Base-by-base conservation (phyloP, 768 basidiomycete species). In the Phaeotremella fagi region DNA sequence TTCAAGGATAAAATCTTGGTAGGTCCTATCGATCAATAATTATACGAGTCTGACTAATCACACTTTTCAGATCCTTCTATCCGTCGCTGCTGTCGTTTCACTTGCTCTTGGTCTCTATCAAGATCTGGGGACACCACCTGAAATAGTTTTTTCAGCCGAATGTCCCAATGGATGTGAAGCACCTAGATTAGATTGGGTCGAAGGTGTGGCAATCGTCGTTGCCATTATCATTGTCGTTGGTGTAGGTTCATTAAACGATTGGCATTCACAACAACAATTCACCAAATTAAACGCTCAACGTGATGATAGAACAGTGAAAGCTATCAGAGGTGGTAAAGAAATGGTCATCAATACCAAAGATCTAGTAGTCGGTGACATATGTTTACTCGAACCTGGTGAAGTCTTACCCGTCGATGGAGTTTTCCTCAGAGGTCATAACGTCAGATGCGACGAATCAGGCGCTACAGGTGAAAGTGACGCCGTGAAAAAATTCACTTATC, bases 211-310 rank as follows among this genome's bases (percentile, higher is more conserved):
- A 46, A 81, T 81, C 68, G 72, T 78, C 37, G 68, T 78, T 55
- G 80, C 79, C 25, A 78, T 80, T 58, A 48, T 76, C 45, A 79
- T 80, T 55, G 79, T 81, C 72, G 79, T 77, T 52, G 64, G 90
- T 37, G 94, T 99, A 52, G 94, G 94, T 26, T 90, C 91, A 12
- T 61, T 97, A 38, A 98, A 97, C 67, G 95, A 99, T 75, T 99
- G 88, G 86, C 91, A 97, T 75, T 98, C 98, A 75, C 95, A 99
- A 74, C 84, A 85, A 1, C 95, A 98, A 75, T 99, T 99, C 79
- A 84, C 85, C 65, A 79, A 78, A 18, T 81, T 99, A 36, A 98
- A 97, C 68, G 88, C 87, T 63, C 87, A 92, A 76, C 94, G 94
- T 75, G 94, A 98, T 52, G 95, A 94, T 62, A 87, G 95, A 24